Base-by-base conservation (phyloP, 805 yeast species). In the Sugiyamaella floridensis region DNA sequence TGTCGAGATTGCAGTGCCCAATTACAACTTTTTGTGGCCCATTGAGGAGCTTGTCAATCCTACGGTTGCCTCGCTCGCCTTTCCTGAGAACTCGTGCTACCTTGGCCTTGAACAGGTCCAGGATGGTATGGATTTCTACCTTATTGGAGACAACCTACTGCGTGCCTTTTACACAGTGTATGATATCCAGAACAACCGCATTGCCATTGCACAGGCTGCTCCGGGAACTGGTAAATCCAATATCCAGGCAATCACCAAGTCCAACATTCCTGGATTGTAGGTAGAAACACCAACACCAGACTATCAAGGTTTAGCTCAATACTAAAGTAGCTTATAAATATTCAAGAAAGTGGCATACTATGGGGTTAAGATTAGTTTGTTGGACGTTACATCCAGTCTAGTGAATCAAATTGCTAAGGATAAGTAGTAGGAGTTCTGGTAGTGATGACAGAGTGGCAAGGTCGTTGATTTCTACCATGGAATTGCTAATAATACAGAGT, bases 121-220 rank as follows among this genome's bases (percentile, higher is more conserved):
- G 63, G 34, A 48, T 52, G 54, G 67, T 70, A 60, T 64, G 58
- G 61, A 70, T 51, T 58, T 65, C 29, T 62, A 74, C 15, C 69
- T 81, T 44, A 67, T 85, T 42, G 89, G 89, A n/a, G 87, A 82
- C 63, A 76, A 76, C 54, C 69, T 84, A 56, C 67, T 85, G 56
- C 73, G 84, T 53, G 74, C 76, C 47, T 80, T 81, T 46, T 85
- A 84, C 64, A 69, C 79, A 22, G 87, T 82, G 12, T 81, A 77
- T 65, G 86, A 85, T 63, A 68, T 82, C 54, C 83, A 81, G 22
- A 76, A 74, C 58, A 67, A 67, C 45, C 72, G 78, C 55, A 72
- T 84, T 40, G 80, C 84, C 1, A 55, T 84, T 48, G 86, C 80
- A 12, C 77, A 74, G 58, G 72, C 73, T 19, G 58, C 55, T 45